Evolutionary conservation across 2,329 filamentous ascomycete species (phyloP), one percentile per base, ranked within the genome.

Genomic region (Rhinocladiella similis): DNA sequence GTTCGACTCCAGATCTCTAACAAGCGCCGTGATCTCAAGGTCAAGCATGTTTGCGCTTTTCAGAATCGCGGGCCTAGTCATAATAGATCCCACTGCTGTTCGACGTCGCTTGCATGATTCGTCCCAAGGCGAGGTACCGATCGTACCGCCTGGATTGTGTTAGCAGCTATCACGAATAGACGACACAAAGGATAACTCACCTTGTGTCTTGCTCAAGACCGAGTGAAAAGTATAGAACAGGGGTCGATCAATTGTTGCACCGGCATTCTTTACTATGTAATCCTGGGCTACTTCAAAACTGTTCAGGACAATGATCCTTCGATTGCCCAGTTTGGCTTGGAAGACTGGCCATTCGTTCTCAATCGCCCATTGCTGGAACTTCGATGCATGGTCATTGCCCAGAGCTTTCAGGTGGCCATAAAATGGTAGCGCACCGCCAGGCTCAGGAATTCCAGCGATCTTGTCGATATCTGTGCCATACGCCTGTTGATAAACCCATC

Each of bases 221-320:
- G 16, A 20, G 41, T 50, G 48, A 18, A 50, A 50, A 16, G 48
- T 50, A 35, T 50, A 36, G 35, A 50, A 50, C n/a, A 20, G 19
- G 41, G 48, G 48, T n/a, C 48, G 48, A 25, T 39, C 33, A 25
- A 39, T 50, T 13, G 36, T 39, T 5, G 48, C 48, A 20, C 19
- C n/a, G 6, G 33, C 16, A 42, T 50, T 41, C 14, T 39, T 42
- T 3, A 39, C 36, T 10, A 50, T 20, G 19, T 41, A 41, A 14
- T 50, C 33, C 9, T 50, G 19, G 12, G 48, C 48, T 10, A 33
- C 33, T 12, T 41, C 18, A 25, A 42, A 39, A n/a, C 16, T 41
- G 35, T 50, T 50, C n/a, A 50, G 16, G 9, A 50, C 36, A 12
- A 50, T 22, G 14, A 41, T 29, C 18, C 33, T 10, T 25, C 33